Evolutionary conservation across 306 rosid species (phyloP).

Genomic region (Alnus glutinosa): DNA sequence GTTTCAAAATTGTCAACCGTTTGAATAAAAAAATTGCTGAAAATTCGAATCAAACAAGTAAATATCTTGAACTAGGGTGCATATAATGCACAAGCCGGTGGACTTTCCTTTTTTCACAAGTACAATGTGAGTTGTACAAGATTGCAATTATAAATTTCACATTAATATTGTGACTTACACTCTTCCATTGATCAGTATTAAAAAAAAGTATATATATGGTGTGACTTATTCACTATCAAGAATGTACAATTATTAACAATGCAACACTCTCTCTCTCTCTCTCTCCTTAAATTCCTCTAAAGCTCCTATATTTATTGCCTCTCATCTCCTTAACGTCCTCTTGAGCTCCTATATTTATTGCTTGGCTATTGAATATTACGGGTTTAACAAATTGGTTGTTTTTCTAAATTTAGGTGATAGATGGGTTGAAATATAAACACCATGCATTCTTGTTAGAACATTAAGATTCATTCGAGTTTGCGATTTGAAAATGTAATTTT

Average conservation of each 20-base stretch:
- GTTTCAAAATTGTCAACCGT: too few species aligned
- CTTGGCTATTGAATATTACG: background rate
- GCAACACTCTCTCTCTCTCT: background rate
- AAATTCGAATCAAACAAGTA: background rate
- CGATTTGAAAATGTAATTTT: too few species aligned
- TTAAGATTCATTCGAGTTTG: too few species aligned
- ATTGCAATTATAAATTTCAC: background rate
- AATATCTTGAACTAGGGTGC: background rate
- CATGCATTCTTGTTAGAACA: too few species aligned
- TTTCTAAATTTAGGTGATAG: too few species aligned
- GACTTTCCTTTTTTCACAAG: background rate
- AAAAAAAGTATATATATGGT: too few species aligned
- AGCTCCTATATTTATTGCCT: too few species aligned
- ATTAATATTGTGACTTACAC: background rate
- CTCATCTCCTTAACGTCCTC: background rate
- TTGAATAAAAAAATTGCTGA: too few species aligned
- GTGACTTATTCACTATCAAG: background rate
- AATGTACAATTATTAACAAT: background rate
- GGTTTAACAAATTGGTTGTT: too few species aligned
- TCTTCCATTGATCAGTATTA: too few species aligned
- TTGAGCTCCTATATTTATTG: background rate
- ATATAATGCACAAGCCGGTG: background rate
- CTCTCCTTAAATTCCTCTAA: too few species aligned
- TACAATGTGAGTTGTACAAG: background rate
- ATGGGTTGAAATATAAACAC: too few species aligned